These are phyloP conservation scores for Alternaria metachromatica DNA, from an alignment of 2,329 filamentous ascomycete species.

Conservation along the genomic window DNA sequence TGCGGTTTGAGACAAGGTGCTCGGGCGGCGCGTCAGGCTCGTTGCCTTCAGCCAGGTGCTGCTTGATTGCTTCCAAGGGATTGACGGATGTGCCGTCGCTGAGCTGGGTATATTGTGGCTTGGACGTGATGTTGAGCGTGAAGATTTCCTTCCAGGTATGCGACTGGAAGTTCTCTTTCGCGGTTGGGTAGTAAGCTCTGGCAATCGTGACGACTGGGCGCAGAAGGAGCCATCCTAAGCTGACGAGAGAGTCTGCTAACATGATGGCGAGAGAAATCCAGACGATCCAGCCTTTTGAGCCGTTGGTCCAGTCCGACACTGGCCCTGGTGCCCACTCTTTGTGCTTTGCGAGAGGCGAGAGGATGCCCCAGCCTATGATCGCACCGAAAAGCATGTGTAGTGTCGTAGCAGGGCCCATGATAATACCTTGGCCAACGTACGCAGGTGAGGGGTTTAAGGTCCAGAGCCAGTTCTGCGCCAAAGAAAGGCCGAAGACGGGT, in stretches of 20 bases:
- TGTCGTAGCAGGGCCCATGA: slow-evolving; percentile 96
- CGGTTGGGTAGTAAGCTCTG: slow-evolving; percentile 46
- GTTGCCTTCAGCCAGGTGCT: slow-evolving; percentile 29
- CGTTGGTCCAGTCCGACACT: slow-evolving; percentile 86
- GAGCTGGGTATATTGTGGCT: slow-evolving; percentile 50
- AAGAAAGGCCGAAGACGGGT: slow-evolving; percentile 79
- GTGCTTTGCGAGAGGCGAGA: slow-evolving; percentile 86
- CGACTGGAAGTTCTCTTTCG: slow-evolving; percentile 33
- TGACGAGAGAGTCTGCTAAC: slow-evolving; percentile 91
- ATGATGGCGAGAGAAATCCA: slow-evolving; percentile 97
- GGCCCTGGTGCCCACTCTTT: slow-evolving; percentile 88
- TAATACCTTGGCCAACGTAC: slow-evolving; percentile 96
- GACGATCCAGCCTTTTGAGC: slow-evolving; percentile 98
- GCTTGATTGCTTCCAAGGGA: slow-evolving; percentile 41
- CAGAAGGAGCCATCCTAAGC: slow-evolving; percentile 77
- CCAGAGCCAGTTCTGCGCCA: slow-evolving; percentile 89
- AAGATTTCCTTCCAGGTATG: slow-evolving; percentile 47
- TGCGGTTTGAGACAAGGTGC: slow-evolving; percentile 76
- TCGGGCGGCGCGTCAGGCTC: slow-evolving; percentile 82
- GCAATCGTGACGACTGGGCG: slow-evolving; percentile 65
- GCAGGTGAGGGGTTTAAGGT: slow-evolving; percentile 96
- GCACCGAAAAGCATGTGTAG: slow-evolving; percentile 95
- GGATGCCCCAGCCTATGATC: slow-evolving; percentile 84
- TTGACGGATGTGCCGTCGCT: slow-evolving; percentile 25
- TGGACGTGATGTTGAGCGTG: slow-evolving; percentile 42